Conservation (phyloP, 306 rosid genomes). For the Carpinus fangiana region DNA sequence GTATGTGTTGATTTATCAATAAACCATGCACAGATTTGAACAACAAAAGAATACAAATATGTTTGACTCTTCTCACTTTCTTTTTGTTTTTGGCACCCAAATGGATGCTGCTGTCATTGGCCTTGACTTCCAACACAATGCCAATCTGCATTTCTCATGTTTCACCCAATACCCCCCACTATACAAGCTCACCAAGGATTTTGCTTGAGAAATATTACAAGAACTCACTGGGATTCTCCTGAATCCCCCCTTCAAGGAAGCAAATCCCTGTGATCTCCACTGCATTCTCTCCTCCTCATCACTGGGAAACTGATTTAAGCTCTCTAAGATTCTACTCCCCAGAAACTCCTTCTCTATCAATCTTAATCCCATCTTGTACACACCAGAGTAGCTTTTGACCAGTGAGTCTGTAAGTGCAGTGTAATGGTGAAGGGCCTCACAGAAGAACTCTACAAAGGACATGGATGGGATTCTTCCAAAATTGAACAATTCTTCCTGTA, state of each 20-base stretch:
- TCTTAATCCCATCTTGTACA: slow-evolving; percentile 33
- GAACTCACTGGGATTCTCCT: slow-evolving; percentile 48
- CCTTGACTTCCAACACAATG: slow-evolving; percentile 66
- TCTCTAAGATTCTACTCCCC: slow-evolving; percentile 52
- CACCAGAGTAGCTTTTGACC: slow-evolving; percentile 29
- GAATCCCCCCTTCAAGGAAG: slow-evolving; percentile 43
- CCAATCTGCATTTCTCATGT: slow-evolving; percentile 38
- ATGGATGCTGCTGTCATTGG: slow-evolving; percentile 61
- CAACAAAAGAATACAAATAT: not conserved
- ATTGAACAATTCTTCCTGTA: slow-evolving; percentile 62
- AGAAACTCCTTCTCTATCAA: slow-evolving; percentile 56
- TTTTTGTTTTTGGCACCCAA: slow-evolving; percentile 46
- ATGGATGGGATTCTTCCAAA: slow-evolving; percentile 45
- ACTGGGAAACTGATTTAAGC: slow-evolving; percentile 58
- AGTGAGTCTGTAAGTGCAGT: slow-evolving; percentile 59
- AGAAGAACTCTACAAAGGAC: slow-evolving; percentile 71
- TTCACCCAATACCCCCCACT: slow-evolving; percentile 68
- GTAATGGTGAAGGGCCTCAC: slow-evolving; percentile 70
- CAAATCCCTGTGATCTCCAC: slow-evolving; percentile 41
- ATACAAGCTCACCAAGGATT: slow-evolving; percentile 56
- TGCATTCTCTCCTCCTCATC: slow-evolving; percentile 33
- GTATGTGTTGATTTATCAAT: not conserved
- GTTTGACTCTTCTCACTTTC: slow-evolving; percentile 18
- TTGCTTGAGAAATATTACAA: slow-evolving; percentile 61
- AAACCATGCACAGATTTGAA: not conserved